Base-by-base conservation (phyloP, 164 flowering plant species). In the Tetracentron sinense region DNA sequence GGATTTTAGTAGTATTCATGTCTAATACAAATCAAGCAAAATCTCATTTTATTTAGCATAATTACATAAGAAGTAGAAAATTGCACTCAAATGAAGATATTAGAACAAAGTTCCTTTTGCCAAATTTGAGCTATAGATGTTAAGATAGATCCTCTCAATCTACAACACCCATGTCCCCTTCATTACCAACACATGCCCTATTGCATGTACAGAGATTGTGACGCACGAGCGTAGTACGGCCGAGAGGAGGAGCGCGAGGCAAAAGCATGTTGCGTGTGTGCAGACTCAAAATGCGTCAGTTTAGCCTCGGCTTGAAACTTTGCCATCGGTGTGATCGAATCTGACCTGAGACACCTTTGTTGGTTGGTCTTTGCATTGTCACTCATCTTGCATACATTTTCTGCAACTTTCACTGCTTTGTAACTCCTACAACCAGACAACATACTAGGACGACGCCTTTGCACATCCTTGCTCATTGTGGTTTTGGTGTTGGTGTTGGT, bases 341-440 rank as follows among this genome's bases (percentile, higher is more conserved):
- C 79, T 0, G 79, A 56, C 53, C 50, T 33, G 17, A 60, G 79
- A 11, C 29, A 29, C 53, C 26, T 60, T 54, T 42, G 49, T 20
- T 59, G 54, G 0, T 58, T 64, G 20, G 51, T 20, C 15, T 47
- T 66, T 38, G 62, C 22, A 25, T 66, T 65, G 54, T 62, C 54
- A 52, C 56, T 56, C 31, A 54, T 30, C 52, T 55, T 65, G 52
- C 74, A 63, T 0, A 72, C 84, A 48, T 75, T 74, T 48, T 72
- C 77, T 0, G 78, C 87, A n/a, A 87, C 83, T 19, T 66, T 68
- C 47, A 90, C 81, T 17, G 90, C 80, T 72, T 79, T 85, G 29
- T 69, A 69, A 52, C 72, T 76, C 63, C 66, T 81, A 63, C 95
- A 84, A 4, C 91, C 79, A 56, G 84, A 54, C 31, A 80, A 17